These are phyloP conservation scores for Glomus cerebriforme DNA, from an alignment of 192 early-diverging fungal genomes.

Conservation along the genomic window DNA sequence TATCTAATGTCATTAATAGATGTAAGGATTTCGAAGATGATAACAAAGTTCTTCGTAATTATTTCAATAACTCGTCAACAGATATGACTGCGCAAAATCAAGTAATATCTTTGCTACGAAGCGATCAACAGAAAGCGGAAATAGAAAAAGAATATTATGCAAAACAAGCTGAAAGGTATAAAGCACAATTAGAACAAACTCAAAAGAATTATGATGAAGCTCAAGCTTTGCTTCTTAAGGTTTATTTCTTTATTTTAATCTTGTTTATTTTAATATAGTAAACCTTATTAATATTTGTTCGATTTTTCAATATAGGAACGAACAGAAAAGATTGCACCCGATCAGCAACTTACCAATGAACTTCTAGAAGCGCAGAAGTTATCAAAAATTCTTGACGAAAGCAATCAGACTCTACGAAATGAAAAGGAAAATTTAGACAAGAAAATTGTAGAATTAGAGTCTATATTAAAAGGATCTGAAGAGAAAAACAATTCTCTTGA, in stretches of 20 bases:
- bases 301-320: not conserved
- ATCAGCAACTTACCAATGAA: constrained; percentile 57
- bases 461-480: not conserved
- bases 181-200: constrained; percentile 62
- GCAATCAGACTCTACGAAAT: constrained; percentile 70
- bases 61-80: constrained; percentile 26
- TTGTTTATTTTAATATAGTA: constrained; percentile 27
- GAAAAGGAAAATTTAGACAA: constrained; percentile 51
- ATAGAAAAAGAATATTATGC: constrained; percentile 65
- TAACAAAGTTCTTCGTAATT: not conserved
- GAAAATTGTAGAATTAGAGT: constrained; percentile 46
- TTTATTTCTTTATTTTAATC: constrained; percentile 43
- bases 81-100: constrained; percentile 52
- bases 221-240: constrained; percentile 55
- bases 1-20: not conserved
- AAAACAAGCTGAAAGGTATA: constrained; percentile 68
- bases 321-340: not conserved
- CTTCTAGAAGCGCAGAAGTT: constrained; percentile 70
- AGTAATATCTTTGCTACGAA: constrained; percentile 66
- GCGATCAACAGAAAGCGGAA: constrained; percentile 73
- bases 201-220: constrained; percentile 70
- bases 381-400: constrained; percentile 70
- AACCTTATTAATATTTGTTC: not conserved
- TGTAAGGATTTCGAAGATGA: constrained; percentile 21
- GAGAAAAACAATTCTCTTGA: constrained; percentile 3